These are phyloP conservation scores for Metroxylon sagu DNA, from an alignment of 176 grass and related monocot genomes.

Conservation along the genomic window DNA sequence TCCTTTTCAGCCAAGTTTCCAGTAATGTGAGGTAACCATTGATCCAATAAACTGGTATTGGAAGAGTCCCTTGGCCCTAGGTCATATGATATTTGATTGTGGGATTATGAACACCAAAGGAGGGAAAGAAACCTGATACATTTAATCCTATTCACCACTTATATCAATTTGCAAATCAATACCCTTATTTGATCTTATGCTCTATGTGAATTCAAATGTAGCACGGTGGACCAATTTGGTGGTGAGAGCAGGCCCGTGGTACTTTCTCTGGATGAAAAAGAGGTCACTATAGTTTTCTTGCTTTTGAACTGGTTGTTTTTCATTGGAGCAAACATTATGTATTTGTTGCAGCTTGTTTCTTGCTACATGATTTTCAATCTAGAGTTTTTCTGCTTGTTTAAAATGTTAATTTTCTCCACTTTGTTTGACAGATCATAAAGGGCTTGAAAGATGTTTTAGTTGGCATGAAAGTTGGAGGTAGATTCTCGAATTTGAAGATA, in stretches of 20 bases:
- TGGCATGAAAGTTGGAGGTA: constrained; percentile 90
- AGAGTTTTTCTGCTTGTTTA: constrained; percentile 2
- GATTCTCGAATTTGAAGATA: neutral
- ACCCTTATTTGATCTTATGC: constrained; percentile 1
- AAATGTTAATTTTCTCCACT: neutral
- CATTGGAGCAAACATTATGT: no score
- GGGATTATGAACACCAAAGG: no score
- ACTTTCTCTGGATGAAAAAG: constrained; percentile 50
- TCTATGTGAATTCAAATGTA: constrained; percentile 20
- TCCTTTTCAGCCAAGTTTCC: no score
- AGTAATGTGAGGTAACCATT: no score
- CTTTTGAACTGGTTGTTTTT: no score
- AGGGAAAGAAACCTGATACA: no score
- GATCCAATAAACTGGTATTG: no score
- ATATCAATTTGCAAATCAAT: neutral
- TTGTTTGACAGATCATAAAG: constrained; percentile 42
- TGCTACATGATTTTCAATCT: no score
- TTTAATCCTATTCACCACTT: no score
- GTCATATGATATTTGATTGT: no score
- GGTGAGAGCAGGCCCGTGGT: constrained; percentile 85
- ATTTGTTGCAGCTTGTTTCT: no score
- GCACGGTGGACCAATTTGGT: constrained; percentile 74
- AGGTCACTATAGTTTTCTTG: constrained; percentile 29
- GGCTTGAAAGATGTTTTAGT: constrained; percentile 73
- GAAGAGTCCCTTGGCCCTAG: no score